Conservation (phyloP, 83 land plant species). For the Isoetes engelmannii region DNA sequence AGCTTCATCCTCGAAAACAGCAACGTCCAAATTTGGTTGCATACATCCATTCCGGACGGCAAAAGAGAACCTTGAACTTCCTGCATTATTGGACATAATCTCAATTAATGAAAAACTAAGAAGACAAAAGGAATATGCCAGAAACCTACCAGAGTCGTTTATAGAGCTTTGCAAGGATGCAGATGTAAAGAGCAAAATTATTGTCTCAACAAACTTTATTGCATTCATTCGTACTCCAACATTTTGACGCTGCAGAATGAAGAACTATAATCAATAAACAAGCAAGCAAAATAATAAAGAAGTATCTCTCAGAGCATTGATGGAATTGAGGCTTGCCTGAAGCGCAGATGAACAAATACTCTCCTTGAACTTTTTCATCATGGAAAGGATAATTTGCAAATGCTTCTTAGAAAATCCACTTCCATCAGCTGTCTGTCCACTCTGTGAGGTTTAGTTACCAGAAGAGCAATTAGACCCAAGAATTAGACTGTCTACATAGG, state of each 20-base stretch:
- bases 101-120: no score
- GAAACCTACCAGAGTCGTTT: conserved; percentile 28
- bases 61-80: no score
- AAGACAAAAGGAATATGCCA: no score
- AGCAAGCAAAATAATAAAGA: background rate
- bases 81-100: no score
- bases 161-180: no score
- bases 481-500: background rate
- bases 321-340: conserved; percentile 31
- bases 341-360: conserved; percentile 32
- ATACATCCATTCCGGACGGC: background rate
- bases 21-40: conserved; percentile 48
- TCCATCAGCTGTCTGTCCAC: conserved; percentile 29
- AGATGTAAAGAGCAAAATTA: conserved; percentile 46
- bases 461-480: background rate
- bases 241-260: conserved; percentile 39
- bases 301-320: conserved; percentile 8
- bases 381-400: conserved; percentile 47
- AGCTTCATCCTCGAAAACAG: conserved; percentile 37
- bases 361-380: conserved; percentile 59
- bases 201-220: conserved; percentile 61
- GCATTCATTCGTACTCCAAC: conserved; percentile 49
- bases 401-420: conserved; percentile 45
- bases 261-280: background rate
- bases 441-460: background rate